A percentile compares a stretch with the other conserved stretches of the same genome.
Evolutionary conservation across 2,329 filamentous ascomycete genomes (phyloP).

Genomic region (Sclerotinia trifoliorum): DNA sequence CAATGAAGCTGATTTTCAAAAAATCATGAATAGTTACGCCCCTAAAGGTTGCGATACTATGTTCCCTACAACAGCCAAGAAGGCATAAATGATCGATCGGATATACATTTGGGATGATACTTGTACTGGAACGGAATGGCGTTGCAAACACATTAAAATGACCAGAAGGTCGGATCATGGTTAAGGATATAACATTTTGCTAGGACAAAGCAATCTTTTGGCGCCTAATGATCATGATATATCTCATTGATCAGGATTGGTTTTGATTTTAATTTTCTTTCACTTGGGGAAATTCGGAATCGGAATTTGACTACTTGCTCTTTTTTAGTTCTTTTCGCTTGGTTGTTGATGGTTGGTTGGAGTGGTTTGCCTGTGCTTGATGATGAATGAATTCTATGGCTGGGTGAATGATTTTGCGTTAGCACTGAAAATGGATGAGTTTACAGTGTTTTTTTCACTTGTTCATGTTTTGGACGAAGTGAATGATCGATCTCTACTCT

Average conservation of each 20-base stretch:
- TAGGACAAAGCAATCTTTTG: slow-evolving; percentile 16
- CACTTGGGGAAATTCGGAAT: background rate
- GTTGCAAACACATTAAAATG: slow-evolving; percentile 18
- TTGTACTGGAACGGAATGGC: slow-evolving; percentile 15
- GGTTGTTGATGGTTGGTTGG: background rate
- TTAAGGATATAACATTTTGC: slow-evolving; percentile 16
- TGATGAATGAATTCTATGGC: background rate
- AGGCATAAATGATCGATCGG: slow-evolving; percentile 11
- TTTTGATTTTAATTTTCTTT: background rate
- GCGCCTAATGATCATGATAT: slow-evolving; percentile 12
- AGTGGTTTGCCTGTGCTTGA: slow-evolving; percentile 1
- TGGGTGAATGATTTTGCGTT: background rate
- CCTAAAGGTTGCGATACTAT: background rate
- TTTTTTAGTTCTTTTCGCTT: background rate
- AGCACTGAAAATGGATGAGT: background rate
- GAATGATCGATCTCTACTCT: background rate
- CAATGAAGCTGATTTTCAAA: slow-evolving; percentile 83
- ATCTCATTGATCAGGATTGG: slow-evolving; percentile 8
- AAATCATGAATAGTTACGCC: slow-evolving; percentile 56
- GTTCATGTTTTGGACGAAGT: background rate
- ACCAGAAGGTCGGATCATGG: slow-evolving; percentile 16
- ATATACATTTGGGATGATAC: slow-evolving; percentile 10
- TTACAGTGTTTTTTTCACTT: background rate
- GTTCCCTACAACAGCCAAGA: background rate
- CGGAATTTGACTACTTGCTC: background rate